A percentile compares a stretch with the other conserved stretches of the same genome.
Conservation (phyloP, 2,329 filamentous ascomycete genomes). For the Coniochaeta pulveracea region DNA sequence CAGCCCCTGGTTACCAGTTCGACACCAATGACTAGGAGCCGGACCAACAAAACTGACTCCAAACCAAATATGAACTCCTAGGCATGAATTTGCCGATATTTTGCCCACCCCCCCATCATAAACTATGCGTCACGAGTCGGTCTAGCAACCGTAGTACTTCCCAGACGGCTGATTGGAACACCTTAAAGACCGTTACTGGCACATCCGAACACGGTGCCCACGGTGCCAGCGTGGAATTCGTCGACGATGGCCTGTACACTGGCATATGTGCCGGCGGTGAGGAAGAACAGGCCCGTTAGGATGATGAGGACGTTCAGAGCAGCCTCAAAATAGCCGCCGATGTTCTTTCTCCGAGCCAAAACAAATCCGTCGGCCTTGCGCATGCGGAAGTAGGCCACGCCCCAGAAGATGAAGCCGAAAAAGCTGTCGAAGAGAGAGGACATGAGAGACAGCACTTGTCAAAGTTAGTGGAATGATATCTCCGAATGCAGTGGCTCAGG, state of each 20-base stretch:
- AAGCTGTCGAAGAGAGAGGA: slow-evolving; percentile 87
- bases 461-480: slow-evolving; percentile 3
- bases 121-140: too few species aligned
- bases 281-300: slow-evolving; percentile 64
- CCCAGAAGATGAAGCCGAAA: slow-evolving; percentile 95
- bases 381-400: slow-evolving; percentile 70
- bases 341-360: slow-evolving; percentile 39
- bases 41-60: too few species aligned
- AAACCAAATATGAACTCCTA: too few species aligned
- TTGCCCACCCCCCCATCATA: too few species aligned
- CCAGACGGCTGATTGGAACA: too few species aligned
- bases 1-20: too few species aligned
- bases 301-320: slow-evolving; percentile 64
- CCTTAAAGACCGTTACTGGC: slow-evolving; percentile 50
- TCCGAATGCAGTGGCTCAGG: slow-evolving; percentile 18
- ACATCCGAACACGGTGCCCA: slow-evolving; percentile 68
- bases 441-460: slow-evolving; percentile 55
- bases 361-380: slow-evolving; percentile 48
- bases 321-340: slow-evolving; percentile 41
- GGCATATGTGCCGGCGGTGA: slow-evolving; percentile 72
- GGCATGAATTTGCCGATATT: too few species aligned
- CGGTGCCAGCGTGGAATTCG: slow-evolving; percentile 51
- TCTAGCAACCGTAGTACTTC: too few species aligned
- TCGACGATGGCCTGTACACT: slow-evolving; percentile 65
- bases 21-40: too few species aligned